A percentile compares a stretch with the other conserved stretches of the same genome.
Conservation (phyloP, 83 land plant species). For the Thuja plicata region DNA sequence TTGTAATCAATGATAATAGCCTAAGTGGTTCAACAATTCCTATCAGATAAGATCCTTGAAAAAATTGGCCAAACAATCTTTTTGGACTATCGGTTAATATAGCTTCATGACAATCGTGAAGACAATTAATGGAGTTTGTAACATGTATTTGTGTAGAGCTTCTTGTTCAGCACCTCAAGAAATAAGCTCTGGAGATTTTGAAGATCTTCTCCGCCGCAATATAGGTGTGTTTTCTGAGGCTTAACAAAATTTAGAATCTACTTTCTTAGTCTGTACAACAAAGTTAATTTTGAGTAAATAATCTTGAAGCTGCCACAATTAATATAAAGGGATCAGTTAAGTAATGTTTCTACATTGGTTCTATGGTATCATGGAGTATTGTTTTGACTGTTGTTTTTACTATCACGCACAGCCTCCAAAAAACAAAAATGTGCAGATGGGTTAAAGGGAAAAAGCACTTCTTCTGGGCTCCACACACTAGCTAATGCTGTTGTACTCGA, state of each 20-base stretch:
- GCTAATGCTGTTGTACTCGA: slow-evolving; percentile 52
- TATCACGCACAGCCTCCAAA: slow-evolving; percentile 23
- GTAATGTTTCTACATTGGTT: neutral
- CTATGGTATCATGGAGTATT: neutral
- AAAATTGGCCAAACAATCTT: neutral
- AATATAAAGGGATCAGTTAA: neutral
- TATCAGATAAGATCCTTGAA: neutral
- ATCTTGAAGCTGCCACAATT: neutral
- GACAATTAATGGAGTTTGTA: neutral
- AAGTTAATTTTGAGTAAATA: neutral
- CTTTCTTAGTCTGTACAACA: neutral
- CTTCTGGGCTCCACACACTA: slow-evolving; percentile 51
- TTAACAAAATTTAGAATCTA: neutral
- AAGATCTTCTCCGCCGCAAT: slow-evolving; percentile 40
- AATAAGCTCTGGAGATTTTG: slow-evolving; percentile 44
- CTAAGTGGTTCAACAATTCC: neutral
- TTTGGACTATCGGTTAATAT: neutral
- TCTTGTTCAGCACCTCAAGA: slow-evolving; percentile 67
- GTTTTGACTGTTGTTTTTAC: neutral
- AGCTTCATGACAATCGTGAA: neutral
- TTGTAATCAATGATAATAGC: neutral
- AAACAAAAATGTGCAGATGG: slow-evolving; percentile 20
- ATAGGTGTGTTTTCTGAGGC: slow-evolving; percentile 26
- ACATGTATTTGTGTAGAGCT: slow-evolving; percentile 36
- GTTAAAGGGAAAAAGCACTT: slow-evolving; percentile 25